Conservation (phyloP, 2,329 filamentous ascomycete species). For the Penicillium sclerotigenum region DNA sequence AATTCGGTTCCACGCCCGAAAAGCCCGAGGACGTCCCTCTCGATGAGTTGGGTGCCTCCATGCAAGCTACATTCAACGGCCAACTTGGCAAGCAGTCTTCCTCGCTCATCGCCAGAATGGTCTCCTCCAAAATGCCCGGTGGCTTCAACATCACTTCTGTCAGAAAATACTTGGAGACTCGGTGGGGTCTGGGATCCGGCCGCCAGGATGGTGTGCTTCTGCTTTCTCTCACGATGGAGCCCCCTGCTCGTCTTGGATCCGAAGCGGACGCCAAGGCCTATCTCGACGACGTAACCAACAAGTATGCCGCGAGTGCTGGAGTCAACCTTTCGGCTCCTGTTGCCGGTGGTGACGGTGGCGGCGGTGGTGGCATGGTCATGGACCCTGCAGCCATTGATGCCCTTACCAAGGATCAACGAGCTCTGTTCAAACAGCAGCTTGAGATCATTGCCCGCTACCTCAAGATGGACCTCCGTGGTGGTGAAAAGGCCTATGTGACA, state of each 20-base stretch:
- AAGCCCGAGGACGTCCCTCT: conserved; percentile 97
- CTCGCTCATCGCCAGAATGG: conserved; percentile 86
- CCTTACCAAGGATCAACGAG: conserved; percentile 91
- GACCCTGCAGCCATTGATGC: conserved; percentile 95
- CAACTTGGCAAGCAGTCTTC: conserved; percentile 96
- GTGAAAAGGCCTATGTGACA: conserved; percentile 85
- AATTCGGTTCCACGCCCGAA: conserved; percentile 96
- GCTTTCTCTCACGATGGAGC: conserved; percentile 89
- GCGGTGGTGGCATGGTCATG: conserved; percentile 94
- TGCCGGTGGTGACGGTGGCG: conserved; percentile 69
- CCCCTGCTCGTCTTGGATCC: conserved; percentile 78
- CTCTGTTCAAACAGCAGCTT: conserved; percentile 96
- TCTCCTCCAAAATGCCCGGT: conserved; percentile 99
- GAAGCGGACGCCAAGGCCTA: conserved; percentile 90
- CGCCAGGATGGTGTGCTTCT: conserved; percentile 89
- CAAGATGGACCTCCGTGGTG: conserved; percentile 94
- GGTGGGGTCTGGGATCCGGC: conserved; percentile 83
- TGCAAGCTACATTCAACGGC: conserved; percentile 98
- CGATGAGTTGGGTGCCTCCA: conserved; percentile 88
- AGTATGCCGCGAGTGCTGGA: conserved; percentile 80
- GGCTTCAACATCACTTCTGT: conserved; percentile 98
- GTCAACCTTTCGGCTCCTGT: conserved; percentile 74
- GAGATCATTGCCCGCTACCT: conserved; percentile 93
- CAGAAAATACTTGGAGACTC: conserved; percentile 89
- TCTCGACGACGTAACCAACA: conserved; percentile 82